Evolutionary conservation across 2,329 filamentous ascomycete species (phyloP), one percentile per base, ranked within the genome.

Genomic region (Purpureocillium lavendulum): DNA sequence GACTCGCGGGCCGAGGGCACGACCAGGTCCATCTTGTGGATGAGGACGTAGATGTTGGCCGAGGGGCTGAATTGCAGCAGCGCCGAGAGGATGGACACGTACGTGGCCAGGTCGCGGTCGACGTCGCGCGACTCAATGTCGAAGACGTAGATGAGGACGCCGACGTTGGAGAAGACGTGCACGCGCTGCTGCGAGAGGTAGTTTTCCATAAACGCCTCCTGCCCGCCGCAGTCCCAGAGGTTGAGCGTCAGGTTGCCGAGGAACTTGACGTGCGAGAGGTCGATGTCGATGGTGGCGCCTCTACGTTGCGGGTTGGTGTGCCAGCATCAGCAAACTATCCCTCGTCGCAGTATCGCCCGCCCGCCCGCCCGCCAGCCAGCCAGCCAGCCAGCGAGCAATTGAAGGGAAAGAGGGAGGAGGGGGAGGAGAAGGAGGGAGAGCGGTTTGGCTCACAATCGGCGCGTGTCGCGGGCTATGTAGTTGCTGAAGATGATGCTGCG

Each of bases 1-100:
- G 78, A 70, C 56, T 88, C 82, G 44, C 89, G 84, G 49, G 84
- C 78, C 41, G 84, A 77, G 30, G 81, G 77, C 49, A 89, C 84
- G 36, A 97, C 87, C 18, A 98, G 77, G 60, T 98, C 92, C 85
- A 98, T 96, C 66, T 98, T 98, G 80, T 98, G 92, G 49, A 98
- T 85, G 33, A 98, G 78, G 45, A 92, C 85, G 66, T 97, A 98
- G 54, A 98, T 82, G 59, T 86, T 85, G 46, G 90, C 87, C 3
- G 70, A 68, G 26, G 77, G 70, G 35, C 86, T 94, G 71, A 81
- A 94, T 65, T 97, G 89, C 40, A 82, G 76, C 30, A 98, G 73
- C 1, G 92, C 92, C 36, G 82, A 79, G 51, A 97, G 87, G 59
- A 97, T 92, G 49, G 86, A 84, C 38, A 83, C 80, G 69, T 97